phyloP scores from a whole-genome alignment of 257 asterid genomes.

The Gardenia jasminoides region DNA sequence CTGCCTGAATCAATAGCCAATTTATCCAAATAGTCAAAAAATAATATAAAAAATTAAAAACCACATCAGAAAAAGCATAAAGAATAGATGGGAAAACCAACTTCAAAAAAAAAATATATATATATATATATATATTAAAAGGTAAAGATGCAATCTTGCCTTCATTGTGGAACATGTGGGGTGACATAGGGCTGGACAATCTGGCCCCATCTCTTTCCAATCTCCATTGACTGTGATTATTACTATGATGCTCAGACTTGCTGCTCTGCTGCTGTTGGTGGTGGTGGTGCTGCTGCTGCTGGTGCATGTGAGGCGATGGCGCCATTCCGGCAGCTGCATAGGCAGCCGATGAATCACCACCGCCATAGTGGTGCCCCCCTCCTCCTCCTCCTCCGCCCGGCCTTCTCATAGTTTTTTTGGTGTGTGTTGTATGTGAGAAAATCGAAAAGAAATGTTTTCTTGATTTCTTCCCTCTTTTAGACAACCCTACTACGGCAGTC shows the following conservation, averaged over 20 bases:
- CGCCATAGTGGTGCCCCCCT: conserved; percentile 45
- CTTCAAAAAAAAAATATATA: background rate
- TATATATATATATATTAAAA: too few species aligned
- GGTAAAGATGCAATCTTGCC: conserved; percentile 26
- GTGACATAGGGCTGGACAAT: conserved; percentile 62
- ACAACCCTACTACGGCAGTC: too few species aligned
- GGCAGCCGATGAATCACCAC: conserved; percentile 34
- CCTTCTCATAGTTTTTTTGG: conserved; percentile 40
- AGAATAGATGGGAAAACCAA: background rate
- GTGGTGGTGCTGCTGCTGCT: conserved; percentile 35
- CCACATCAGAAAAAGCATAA: background rate
- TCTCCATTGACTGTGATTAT: conserved; percentile 55
- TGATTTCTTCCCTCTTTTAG: too few species aligned
- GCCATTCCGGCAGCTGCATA: conserved; percentile 30
- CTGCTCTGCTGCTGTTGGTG: conserved; percentile 35
- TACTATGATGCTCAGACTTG: conserved; percentile 43
- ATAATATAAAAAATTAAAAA: background rate
- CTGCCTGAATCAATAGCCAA: background rate
- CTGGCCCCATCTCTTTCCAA: conserved; percentile 69
- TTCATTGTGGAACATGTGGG: conserved; percentile 54
- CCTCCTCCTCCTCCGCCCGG: conserved; percentile 42
- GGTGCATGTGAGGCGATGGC: conserved; percentile 32
- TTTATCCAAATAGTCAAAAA: background rate
- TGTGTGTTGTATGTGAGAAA: background rate
- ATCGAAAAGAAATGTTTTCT: too few species aligned